These are phyloP conservation scores for Boletus vinaceobasis DNA, from an alignment of 768 basidiomycete species.

Conservation along the genomic window DNA sequence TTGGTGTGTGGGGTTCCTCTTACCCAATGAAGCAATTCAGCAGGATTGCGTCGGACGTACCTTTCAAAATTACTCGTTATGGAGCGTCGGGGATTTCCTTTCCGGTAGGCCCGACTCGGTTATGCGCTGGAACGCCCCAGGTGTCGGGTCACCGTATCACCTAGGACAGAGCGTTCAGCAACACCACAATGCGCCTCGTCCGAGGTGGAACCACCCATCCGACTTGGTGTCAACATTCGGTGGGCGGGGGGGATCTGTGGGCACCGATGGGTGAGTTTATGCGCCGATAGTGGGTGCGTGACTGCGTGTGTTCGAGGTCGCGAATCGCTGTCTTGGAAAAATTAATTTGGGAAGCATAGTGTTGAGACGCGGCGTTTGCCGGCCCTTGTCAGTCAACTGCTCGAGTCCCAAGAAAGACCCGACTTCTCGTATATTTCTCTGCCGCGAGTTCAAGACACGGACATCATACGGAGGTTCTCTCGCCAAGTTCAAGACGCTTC, in stretches of 20 bases:
- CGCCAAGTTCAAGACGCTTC: neutral
- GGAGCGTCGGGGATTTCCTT: conserved; percentile 8
- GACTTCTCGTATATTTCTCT: too few species aligned
- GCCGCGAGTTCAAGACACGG: neutral
- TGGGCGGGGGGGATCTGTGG: neutral
- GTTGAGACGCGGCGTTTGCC: conserved; percentile 6
- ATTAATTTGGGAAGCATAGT: neutral
- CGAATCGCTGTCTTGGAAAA: conserved; percentile 1
- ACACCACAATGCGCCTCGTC: neutral
- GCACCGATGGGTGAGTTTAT: neutral
- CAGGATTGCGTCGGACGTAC: conserved; percentile 18
- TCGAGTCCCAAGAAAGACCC: neutral
- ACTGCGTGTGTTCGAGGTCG: neutral
- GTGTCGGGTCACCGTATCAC: neutral
- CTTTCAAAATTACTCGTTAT: conserved; percentile 21
- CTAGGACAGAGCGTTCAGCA: neutral
- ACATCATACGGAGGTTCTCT: neutral
- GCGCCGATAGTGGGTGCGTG: neutral
- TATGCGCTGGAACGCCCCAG: neutral
- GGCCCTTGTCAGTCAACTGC: neutral
- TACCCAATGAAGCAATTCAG: conserved; percentile 19
- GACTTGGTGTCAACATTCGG: neutral
- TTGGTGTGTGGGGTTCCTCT: neutral
- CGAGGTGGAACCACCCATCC: neutral
- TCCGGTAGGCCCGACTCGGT: neutral